Evolutionary conservation across 2,329 filamentous ascomycete genomes (phyloP).

Genomic region (Epichloe hybrida): DNA sequence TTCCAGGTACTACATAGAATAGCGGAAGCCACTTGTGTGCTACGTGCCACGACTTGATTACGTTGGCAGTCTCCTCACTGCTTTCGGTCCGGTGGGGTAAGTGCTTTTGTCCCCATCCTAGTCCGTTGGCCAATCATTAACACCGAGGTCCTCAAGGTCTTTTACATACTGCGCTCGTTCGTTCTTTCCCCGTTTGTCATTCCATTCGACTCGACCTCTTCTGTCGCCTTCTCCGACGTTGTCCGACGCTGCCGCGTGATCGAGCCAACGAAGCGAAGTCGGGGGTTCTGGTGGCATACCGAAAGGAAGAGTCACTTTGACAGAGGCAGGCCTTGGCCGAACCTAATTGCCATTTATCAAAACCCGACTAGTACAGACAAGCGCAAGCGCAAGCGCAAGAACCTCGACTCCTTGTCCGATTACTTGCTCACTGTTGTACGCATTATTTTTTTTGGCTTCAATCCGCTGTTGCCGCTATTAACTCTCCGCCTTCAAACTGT

Average conservation of each 20-base stretch:
- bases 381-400: neutral
- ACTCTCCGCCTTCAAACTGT: neutral
- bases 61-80: neutral
- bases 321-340: neutral
- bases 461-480: neutral
- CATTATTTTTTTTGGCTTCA: neutral
- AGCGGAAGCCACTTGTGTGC: slow-evolving; percentile 1
- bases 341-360: neutral
- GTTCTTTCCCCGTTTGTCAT: slow-evolving; percentile 1
- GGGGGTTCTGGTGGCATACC: neutral
- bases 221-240: slow-evolving; percentile 10
- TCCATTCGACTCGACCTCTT: neutral
- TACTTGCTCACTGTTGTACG: neutral
- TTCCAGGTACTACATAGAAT: too few relatives aligned
- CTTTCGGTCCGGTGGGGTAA: neutral
- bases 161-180: neutral
- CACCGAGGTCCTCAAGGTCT: neutral
- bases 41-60: neutral
- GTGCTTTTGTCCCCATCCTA: neutral
- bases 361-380: neutral
- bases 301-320: neutral
- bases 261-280: neutral
- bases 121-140: slow-evolving; percentile 6
- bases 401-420: neutral
- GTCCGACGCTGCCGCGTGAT: slow-evolving; percentile 4